A percentile compares a stretch with the other conserved stretches of the same genome.
Evolutionary conservation across 2,329 filamentous ascomycete genomes (phyloP).

Genomic region (Pseudocercospora pini-densiflorae): DNA sequence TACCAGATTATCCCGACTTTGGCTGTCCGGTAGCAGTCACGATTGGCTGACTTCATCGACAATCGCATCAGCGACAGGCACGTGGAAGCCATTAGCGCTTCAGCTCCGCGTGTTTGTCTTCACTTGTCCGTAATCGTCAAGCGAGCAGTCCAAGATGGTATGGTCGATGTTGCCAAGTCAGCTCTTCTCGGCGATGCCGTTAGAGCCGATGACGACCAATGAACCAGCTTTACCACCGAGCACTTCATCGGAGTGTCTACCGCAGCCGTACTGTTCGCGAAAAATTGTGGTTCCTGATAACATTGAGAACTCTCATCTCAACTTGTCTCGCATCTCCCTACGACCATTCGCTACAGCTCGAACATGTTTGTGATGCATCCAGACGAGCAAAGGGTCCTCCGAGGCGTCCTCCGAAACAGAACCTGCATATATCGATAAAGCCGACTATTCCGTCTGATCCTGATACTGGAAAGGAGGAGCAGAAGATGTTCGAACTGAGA

Average conservation of each 20-base stretch:
- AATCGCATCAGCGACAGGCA: background rate
- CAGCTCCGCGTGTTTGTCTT: background rate
- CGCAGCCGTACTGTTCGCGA: background rate
- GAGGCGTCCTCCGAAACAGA: background rate
- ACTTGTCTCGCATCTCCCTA: background rate
- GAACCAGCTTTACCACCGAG: background rate
- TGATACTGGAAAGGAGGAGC: background rate
- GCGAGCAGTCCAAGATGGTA: background rate
- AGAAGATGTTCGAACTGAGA: background rate
- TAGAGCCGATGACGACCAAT: background rate
- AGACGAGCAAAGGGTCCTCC: background rate
- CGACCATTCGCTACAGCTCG: background rate
- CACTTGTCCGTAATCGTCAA: background rate
- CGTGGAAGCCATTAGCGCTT: slow-evolving; percentile 3
- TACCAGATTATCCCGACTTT: background rate
- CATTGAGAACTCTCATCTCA: background rate
- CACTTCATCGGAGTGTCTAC: background rate
- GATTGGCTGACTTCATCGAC: background rate
- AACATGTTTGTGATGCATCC: slow-evolving; percentile 1
- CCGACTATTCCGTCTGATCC: background rate
- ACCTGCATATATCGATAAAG: background rate
- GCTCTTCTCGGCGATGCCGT: background rate
- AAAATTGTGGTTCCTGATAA: background rate
- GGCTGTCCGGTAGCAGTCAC: background rate
- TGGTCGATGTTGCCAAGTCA: background rate